These are phyloP conservation scores for Nicotiana attenuata DNA, from an alignment of 257 asterid genomes.

Conservation along the genomic window DNA sequence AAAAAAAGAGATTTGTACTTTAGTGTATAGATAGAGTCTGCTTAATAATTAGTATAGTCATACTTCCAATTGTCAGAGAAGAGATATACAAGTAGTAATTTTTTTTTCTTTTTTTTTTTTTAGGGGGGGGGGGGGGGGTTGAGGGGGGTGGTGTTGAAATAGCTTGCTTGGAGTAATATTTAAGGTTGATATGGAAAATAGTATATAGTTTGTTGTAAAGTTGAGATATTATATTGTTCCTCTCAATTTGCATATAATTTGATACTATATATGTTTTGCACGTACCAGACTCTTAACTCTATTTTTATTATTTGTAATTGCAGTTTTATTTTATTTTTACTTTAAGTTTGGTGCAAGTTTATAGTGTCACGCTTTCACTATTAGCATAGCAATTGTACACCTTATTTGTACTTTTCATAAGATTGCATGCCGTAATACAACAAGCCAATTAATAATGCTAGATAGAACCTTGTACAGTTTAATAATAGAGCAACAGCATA, in stretches of 20 bases:
- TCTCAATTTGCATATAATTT: slow-evolving; percentile 8
- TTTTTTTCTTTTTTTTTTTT: too few species aligned
- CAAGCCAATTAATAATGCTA: background rate
- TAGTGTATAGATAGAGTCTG: background rate
- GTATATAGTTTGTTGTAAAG: slow-evolving; percentile 2
- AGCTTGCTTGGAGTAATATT: background rate
- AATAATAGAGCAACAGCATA: background rate
- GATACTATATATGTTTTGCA: background rate
- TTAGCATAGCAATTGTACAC: background rate
- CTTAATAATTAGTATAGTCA: background rate
- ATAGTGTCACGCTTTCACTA: background rate
- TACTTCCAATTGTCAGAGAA: background rate
- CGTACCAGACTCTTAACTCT: background rate
- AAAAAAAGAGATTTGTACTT: background rate
- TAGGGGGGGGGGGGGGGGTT: too few species aligned
- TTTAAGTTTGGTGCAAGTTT: background rate
- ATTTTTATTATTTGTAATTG: background rate
- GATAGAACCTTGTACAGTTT: background rate
- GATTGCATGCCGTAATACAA: background rate
- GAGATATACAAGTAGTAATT: background rate
- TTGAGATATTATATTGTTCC: background rate
- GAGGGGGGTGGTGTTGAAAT: background rate
- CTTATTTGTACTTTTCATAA: background rate
- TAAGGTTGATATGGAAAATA: background rate
- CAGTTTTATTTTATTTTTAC: background rate